Percentiles rank a stretch among this genome's conserved stretches.
These are phyloP conservation scores for Prinsepia uniflora DNA, from an alignment of 306 rosid genomes.

Conservation along the genomic window DNA sequence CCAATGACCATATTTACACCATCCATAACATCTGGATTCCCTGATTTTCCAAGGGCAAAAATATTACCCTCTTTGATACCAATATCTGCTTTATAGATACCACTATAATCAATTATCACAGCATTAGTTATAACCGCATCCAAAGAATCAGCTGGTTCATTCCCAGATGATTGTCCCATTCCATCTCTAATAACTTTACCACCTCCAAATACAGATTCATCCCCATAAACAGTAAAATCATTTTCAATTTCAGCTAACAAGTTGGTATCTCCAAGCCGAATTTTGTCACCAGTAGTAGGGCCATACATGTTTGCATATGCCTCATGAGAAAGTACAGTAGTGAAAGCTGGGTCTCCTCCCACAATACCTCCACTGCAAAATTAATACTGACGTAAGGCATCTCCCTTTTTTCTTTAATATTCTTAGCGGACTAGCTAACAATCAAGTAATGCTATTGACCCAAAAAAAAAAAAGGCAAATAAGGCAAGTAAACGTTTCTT, in stretches of 20 bases:
- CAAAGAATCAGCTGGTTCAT: conserved; percentile 35
- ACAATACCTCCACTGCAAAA: conserved; percentile 74
- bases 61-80: conserved; percentile 69
- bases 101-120: conserved; percentile 70
- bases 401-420: conserved; percentile 15
- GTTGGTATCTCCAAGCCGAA: conserved; percentile 88
- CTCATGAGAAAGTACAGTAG: conserved; percentile 53
- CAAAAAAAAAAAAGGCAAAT: conserved; percentile 14
- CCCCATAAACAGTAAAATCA: conserved; percentile 74
- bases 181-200: conserved; percentile 95
- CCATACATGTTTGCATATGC: conserved; percentile 81
- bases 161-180: conserved; percentile 80
- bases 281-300: conserved; percentile 84
- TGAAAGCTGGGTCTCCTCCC: conserved; percentile 46
- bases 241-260: conserved; percentile 80
- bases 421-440: conserved; percentile 13
- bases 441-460: conserved; percentile 19
- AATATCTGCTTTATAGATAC: conserved; percentile 85
- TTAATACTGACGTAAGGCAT: conserved; percentile 39
- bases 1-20: conserved; percentile 59
- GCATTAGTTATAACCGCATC: conserved; percentile 92
- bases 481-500: conserved; percentile 6
- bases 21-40: conserved; percentile 83
- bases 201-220: conserved; percentile 93
- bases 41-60: conserved; percentile 71